A percentile compares a stretch with the other conserved stretches of the same genome.
Conservation (phyloP, 805 yeast genomes). For the Wickerhamiella siamensis region DNA sequence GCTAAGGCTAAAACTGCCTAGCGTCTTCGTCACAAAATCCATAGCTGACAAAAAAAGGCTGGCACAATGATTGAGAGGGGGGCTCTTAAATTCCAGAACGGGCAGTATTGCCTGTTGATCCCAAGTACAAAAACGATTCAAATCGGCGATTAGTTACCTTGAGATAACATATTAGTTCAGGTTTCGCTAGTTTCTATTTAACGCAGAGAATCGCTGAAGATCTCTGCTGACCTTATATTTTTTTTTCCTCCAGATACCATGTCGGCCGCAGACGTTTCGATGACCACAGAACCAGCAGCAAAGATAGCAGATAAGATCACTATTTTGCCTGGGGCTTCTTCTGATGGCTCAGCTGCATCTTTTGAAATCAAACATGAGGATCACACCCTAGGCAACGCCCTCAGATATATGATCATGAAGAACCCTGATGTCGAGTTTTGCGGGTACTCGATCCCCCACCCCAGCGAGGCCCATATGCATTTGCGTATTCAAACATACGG, state of each 20-base stretch:
- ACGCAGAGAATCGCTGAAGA: too few relatives aligned
- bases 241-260: neutral
- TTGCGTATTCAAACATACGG: constrained; percentile 90
- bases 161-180: too few relatives aligned
- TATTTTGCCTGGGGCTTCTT: constrained; percentile 49
- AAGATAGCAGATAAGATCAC: constrained; percentile 14
- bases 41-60: too few relatives aligned
- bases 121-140: too few relatives aligned
- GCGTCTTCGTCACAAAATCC: constrained; percentile 57
- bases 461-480: constrained; percentile 81
- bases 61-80: too few relatives aligned
- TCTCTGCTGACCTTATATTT: neutral
- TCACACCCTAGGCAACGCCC: constrained; percentile 89
- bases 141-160: too few relatives aligned
- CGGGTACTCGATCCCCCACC: constrained; percentile 97
- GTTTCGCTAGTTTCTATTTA: too few relatives aligned
- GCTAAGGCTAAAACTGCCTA: constrained; percentile 29
- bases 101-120: too few relatives aligned
- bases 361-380: constrained; percentile 90
- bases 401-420: constrained; percentile 89
- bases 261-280: neutral
- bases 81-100: too few relatives aligned
- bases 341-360: constrained; percentile 89
- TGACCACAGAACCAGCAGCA: neutral
- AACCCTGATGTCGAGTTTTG: constrained; percentile 97